Base-by-base conservation (phyloP, 345 rosid species). In the Populus ilicifolia region DNA sequence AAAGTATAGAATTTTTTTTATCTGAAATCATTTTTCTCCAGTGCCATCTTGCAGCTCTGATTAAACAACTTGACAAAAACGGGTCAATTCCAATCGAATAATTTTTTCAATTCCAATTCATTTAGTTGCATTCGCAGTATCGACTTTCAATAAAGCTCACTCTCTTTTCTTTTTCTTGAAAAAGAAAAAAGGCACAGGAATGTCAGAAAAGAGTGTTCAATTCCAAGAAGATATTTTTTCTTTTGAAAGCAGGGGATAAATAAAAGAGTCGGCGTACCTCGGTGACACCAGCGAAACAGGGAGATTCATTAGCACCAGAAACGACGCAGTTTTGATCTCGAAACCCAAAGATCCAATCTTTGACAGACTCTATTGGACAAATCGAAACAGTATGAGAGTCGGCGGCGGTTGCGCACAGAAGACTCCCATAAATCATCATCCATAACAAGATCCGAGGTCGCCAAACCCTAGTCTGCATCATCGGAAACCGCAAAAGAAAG, bases 271-370 rank as follows among this genome's bases (percentile, higher is more conserved):
- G 20, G 72, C 33, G 16, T 84, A 94, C 98, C 95, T 93, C 93
- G 33, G 85, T 87, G 73, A 93, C 89, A 10, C 88, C 85, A 71
- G 82, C 66, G 59, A 87, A 80, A 68, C 48, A 21, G 76, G 81
- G 71, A 74, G 88, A 87, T 41, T 78, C 83, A 67, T 48, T 52
- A 69, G n/a, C 80, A 48, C 66, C 84, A 68, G 71, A 56, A 48
- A 81, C 39, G 62, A 43, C 78, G 75, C 90, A 93, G 74, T 46
- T 67, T 38, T 74, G 84, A 81, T 91, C 84, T 62, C 81, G 84
- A 81, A 89, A 85, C 77, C 84, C 84, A 48, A 89, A 84, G 89
- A 88, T 80, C 79, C 85, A 85, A 73, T 89, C 97, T 27, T 68
- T 36, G 44, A 74, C 59, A 43, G 93, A 75, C 77, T 72, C 85